Conservation (phyloP, 202 grass and related monocot genomes). For the Dendrocalamus latiflorus region DNA sequence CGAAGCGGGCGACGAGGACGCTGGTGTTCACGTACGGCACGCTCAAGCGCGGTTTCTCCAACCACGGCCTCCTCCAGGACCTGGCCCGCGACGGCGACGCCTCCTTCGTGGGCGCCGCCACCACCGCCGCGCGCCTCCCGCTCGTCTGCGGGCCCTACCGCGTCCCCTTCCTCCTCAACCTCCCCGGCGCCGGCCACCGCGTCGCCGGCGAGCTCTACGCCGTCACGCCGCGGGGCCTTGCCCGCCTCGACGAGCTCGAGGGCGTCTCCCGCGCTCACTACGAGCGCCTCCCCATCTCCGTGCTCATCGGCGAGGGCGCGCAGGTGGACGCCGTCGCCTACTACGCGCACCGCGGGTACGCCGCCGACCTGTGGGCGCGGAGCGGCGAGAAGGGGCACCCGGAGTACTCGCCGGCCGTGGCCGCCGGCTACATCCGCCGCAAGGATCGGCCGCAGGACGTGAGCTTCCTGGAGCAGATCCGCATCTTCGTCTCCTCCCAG, state of each 20-base stretch:
- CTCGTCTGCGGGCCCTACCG: slow-evolving; percentile 91
- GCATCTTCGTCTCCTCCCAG: slow-evolving; percentile 53
- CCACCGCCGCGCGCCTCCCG: slow-evolving; percentile 43
- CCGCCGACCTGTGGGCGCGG: slow-evolving; percentile 65
- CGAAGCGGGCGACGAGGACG: not conserved
- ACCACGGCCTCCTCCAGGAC: slow-evolving; percentile 68
- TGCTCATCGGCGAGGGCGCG: not conserved
- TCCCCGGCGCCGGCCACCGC: slow-evolving; percentile 36
- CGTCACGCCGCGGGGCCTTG: slow-evolving; percentile 50
- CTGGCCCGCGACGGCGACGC: slow-evolving; percentile 49
- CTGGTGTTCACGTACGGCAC: slow-evolving; percentile 97
- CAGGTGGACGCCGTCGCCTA: slow-evolving; percentile 57
- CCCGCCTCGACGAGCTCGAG: slow-evolving; percentile 76
- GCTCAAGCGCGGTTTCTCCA: slow-evolving; percentile 89
- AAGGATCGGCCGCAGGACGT: slow-evolving; percentile 65
- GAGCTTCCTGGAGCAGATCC: slow-evolving; percentile 83
- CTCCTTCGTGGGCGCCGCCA: slow-evolving; percentile 40
- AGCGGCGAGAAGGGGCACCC: slow-evolving; percentile 60
- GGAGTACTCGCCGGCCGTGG: slow-evolving; percentile 70
- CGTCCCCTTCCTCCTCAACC: slow-evolving; percentile 91
- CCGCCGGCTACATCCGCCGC: slow-evolving; percentile 67
- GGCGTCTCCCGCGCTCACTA: slow-evolving; percentile 68
- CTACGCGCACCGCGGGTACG: slow-evolving; percentile 71
- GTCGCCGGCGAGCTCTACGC: slow-evolving; percentile 72
- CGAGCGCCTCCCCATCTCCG: slow-evolving; percentile 58